Evolutionary conservation across 1,139 yeast species (phyloP), one percentile per base, ranked within the genome.

Genomic region (Protomyces inouyei): DNA sequence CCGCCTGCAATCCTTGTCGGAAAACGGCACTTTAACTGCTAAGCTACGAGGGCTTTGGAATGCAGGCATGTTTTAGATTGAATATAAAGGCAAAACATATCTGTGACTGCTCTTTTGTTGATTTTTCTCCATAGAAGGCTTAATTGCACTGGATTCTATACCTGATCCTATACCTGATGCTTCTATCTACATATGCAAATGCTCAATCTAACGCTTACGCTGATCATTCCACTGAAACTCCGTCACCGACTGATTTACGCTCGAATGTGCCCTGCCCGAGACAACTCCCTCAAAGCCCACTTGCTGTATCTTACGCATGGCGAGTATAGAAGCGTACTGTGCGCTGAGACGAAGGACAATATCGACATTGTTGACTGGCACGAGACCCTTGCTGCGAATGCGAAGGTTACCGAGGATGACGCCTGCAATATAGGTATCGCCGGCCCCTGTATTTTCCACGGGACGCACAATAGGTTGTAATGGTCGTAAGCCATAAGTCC

Each of bases 1-100:
- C 48, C 48, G 48, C 48, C 48, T 43, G 48, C 48, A 43, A 43
- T 43, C 48, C 48, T 43, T 9, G n/a, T 43, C 48, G 48, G 48
- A 43, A 43, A 43, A 18, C 48, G 48, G 48, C 48, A 43, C 48
- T 43, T 43, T 43, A 43, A 43, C 48, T n/a, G 23, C 48, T 43
- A 43, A 43, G 48, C 48, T 43, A 43, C 48, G 48, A 43, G 48
- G 48, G 48, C 48, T 16, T 16, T 43, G 23, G 48, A 43, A 43
- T 10, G 14, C 12, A 21, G 4, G 5, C 23, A 18, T 2, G 25
- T 1, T 4, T 10, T n/a, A 5, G 8, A 16, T 43, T 1, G 1
- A 43, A 16, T 16, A 18, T 43, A 18, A 16, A 16, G 2, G 6
- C 25, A 9, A 14, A n/a, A 6, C 8, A 3, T 1, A 0, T 21